Conservation (phyloP, 169 alveolate genomes). For the Plasmodium relictum region DNA sequence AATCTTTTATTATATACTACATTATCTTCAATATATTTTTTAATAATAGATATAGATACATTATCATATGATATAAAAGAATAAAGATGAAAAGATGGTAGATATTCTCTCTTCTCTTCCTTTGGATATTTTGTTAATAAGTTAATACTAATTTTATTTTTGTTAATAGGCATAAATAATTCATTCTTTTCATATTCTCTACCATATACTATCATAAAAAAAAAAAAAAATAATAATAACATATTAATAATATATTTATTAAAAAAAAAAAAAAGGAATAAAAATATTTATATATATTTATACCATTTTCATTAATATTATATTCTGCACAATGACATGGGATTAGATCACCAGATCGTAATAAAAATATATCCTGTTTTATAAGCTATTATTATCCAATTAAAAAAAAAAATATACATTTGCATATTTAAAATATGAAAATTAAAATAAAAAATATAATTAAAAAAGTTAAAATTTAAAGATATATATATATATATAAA, state of each 20-base stretch:
- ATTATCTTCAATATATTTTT: slow-evolving; percentile 21
- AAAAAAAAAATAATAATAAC: background rate
- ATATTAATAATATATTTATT: background rate
- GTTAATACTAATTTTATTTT: slow-evolving; percentile 29
- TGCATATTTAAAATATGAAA: background rate
- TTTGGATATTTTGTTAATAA: slow-evolving; percentile 41
- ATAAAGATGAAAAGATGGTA: slow-evolving; percentile 60
- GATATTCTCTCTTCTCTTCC: slow-evolving; percentile 67
- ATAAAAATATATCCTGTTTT: slow-evolving; percentile 54
- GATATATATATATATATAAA: background rate
- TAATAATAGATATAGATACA: slow-evolving; percentile 49
- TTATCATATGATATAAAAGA: slow-evolving; percentile 33
- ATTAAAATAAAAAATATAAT: no score
- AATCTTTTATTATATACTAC: slow-evolving; percentile 8
- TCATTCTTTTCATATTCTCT: slow-evolving; percentile 38
- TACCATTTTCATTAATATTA: slow-evolving; percentile 33
- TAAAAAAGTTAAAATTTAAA: background rate
- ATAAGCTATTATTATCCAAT: slow-evolving; percentile 20
- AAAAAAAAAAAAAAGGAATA: background rate
- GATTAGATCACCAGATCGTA: slow-evolving; percentile 60
- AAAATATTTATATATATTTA: background rate
- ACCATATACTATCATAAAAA: slow-evolving; percentile 27
- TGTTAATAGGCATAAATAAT: slow-evolving; percentile 65
- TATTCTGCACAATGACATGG: slow-evolving; percentile 64
- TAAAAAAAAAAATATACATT: background rate